These are phyloP conservation scores for Candida mattraensis DNA, from an alignment of 805 yeast species.

Conservation along the genomic window DNA sequence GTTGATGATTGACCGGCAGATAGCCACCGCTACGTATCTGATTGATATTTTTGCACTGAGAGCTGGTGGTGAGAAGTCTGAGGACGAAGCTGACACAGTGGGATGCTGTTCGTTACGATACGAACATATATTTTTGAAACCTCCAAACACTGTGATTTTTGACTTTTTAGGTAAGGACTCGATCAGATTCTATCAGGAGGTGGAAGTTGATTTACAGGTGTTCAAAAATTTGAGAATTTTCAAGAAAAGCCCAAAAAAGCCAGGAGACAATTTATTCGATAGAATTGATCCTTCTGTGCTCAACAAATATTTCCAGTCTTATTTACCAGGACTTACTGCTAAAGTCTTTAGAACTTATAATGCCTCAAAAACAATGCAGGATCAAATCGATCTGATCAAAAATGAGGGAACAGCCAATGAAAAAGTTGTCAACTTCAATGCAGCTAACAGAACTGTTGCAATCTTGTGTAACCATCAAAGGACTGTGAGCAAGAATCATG, in stretches of 20 bases:
- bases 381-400: constrained; percentile 81
- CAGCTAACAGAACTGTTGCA: constrained; percentile 95
- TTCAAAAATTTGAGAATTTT: constrained; percentile 85
- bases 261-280: constrained; percentile 92
- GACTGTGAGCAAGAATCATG: constrained; percentile 84
- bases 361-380: constrained; percentile 97
- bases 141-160: constrained; percentile 82
- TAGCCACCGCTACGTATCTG: constrained; percentile 90
- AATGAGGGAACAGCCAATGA: constrained; percentile 87
- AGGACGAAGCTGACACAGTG: constrained; percentile 97
- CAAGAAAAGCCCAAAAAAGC: constrained; percentile 83
- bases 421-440: constrained; percentile 83
- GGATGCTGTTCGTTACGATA: constrained; percentile 94
- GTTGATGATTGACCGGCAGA: constrained; percentile 82
- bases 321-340: constrained; percentile 92
- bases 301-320: constrained; percentile 83
- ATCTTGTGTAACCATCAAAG: constrained; percentile 97
- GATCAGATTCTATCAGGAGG: constrained; percentile 87
- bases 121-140: constrained; percentile 83
- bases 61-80: constrained; percentile 98
- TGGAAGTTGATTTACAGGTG: constrained; percentile 87
- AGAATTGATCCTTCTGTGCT: constrained; percentile 79
- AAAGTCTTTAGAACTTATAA: constrained; percentile 97
- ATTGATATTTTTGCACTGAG: constrained; percentile 92
- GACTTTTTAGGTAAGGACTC: constrained; percentile 97